A percentile compares a stretch with the other conserved stretches of the same genome.
Evolutionary conservation across 164 flowering plant species (phyloP).

Genomic region (Annona squamosa): DNA sequence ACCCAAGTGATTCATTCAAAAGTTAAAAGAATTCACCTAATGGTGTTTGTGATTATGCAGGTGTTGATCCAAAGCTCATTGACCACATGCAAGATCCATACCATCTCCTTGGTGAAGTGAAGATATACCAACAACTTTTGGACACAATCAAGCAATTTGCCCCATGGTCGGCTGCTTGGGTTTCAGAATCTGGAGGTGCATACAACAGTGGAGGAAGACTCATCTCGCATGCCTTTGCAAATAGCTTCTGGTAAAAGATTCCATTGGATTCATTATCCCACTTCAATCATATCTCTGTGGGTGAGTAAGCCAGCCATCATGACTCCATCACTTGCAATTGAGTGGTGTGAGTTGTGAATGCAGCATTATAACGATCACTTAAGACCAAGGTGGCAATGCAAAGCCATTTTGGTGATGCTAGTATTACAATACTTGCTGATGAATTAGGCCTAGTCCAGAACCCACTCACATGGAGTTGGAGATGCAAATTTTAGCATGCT

Average conservation of each 20-base stretch:
- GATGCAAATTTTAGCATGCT: too few species aligned
- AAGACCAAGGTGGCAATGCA: too few species aligned
- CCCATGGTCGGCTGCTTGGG: slow-evolving; percentile 62
- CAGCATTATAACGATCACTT: too few species aligned
- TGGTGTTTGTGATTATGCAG: slow-evolving; percentile 16
- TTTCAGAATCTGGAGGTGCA: slow-evolving; percentile 76
- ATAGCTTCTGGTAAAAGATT: slow-evolving; percentile 49
- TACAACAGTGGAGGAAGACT: slow-evolving; percentile 57
- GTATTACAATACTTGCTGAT: too few species aligned
- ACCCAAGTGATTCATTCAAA: too few species aligned
- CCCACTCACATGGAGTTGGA: too few species aligned
- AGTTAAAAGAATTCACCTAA: background rate
- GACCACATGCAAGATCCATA: slow-evolving; percentile 45
- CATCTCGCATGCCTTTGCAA: slow-evolving; percentile 43
- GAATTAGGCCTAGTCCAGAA: too few species aligned
- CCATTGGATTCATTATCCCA: background rate
- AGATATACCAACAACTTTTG: slow-evolving; percentile 31
- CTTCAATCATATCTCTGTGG: background rate
- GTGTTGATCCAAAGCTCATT: slow-evolving; percentile 39
- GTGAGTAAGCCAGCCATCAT: too few species aligned
- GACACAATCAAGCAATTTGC: slow-evolving; percentile 16
- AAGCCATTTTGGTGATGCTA: too few species aligned
- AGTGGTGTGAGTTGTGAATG: too few species aligned
- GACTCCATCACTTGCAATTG: too few species aligned
- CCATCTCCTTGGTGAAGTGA: slow-evolving; percentile 30